Evolutionary conservation across 1,284 basidiomycete genomes (phyloP), one percentile per base, ranked within the genome.

Genomic region (Clitocybe nebularis): DNA sequence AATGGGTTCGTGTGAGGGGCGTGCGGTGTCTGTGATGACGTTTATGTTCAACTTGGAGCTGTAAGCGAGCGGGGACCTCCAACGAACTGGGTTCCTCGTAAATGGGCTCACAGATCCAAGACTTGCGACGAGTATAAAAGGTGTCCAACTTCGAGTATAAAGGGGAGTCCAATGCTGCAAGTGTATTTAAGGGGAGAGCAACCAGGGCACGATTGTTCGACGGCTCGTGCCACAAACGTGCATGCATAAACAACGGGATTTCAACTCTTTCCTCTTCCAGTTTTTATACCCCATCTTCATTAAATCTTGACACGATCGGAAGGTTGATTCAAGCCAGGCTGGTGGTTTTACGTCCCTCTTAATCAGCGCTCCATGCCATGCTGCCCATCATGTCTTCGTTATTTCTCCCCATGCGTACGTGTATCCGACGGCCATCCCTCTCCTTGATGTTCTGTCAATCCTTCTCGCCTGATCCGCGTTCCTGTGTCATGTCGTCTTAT

Each of bases 11-110:
- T 45, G 64, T 49, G 49, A 71, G 62, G 39, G 66, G 63, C 17
- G 66, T 54, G 47, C 72, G 69, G 43, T 74, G 72, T 54, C 67
- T 73, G 64, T 81, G 79, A 68, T 81, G 80, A 66, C 79, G 77
- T 67, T 71, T 66, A 56, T 65, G 63, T 52, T 63, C 60, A 54
- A 69, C 67, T 53, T 49, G 32, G 37, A 50, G 36, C 41, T 55
- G 49, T 41, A 49, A 48, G 39, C 47, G 44, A 46, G 47, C 46
- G 43, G 45, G 46, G 19, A 38, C 36, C 40, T 59, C 54, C 52
- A 55, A 55, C 44, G 47, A 51, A 51, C 59, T 58, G 37, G 67
- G 68, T 56, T 75, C 72, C 56, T 79, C 77, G 54, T 61, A 59
- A 56, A 79, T 79, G 46, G 75, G 68, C 57, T 73, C 71, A 56